Evolutionary conservation across 2,329 filamentous ascomycete genomes (phyloP).

Genomic region (Volutella citrinella): DNA sequence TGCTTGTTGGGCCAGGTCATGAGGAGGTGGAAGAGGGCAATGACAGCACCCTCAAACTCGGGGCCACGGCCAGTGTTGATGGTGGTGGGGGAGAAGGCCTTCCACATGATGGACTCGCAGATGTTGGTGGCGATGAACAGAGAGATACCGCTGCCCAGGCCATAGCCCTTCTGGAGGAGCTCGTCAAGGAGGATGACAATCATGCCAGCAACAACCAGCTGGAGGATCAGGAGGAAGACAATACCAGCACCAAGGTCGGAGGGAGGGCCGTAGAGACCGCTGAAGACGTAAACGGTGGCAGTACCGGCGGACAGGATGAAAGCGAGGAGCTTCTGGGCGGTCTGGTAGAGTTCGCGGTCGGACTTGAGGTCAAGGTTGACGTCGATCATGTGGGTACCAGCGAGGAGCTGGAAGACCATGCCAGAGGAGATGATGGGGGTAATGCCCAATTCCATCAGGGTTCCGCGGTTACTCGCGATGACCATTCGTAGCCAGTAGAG

Average conservation of each 20-base stretch:
- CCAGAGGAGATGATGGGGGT: constrained; percentile 99
- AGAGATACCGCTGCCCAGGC: constrained; percentile 96
- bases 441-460: constrained; percentile 93
- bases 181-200: constrained; percentile 99
- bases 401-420: constrained; percentile 99
- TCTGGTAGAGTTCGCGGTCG: constrained; percentile 99
- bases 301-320: constrained; percentile 98
- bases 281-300: constrained; percentile 97
- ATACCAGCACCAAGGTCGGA: constrained; percentile 96
- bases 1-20: constrained; percentile 99
- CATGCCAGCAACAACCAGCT: constrained; percentile 94
- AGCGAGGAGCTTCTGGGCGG: constrained; percentile 96
- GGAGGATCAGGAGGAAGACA: constrained; percentile 95
- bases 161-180: constrained; percentile 98
- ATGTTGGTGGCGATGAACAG: constrained; percentile 99
- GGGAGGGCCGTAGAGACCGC: constrained; percentile 93
- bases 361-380: constrained; percentile 99
- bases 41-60: constrained; percentile 98
- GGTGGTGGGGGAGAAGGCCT: constrained; percentile 98
- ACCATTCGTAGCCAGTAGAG: constrained; percentile 99
- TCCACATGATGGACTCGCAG: constrained; percentile 99
- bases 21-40: constrained; percentile 95
- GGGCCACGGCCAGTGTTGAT: constrained; percentile 99
- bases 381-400: constrained; percentile 98
- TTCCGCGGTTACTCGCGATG: constrained; percentile 97